A percentile compares a stretch with the other conserved stretches of the same genome.
These are phyloP conservation scores for Claviceps spartinae DNA, from an alignment of 2,329 filamentous ascomycete genomes.

Conservation along the genomic window DNA sequence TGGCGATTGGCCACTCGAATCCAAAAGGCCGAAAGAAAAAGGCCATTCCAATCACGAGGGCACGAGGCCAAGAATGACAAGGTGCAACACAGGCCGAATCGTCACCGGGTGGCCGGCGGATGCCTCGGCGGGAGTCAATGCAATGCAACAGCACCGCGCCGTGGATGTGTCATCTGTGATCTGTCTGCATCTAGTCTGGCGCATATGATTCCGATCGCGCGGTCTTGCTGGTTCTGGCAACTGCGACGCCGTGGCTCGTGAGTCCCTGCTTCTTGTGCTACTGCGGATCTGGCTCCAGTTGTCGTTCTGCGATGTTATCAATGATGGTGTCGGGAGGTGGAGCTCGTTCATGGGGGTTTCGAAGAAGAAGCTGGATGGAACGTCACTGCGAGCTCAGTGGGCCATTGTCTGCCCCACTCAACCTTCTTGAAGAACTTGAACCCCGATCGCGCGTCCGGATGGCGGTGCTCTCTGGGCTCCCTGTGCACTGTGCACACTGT, in stretches of 20 bases:
- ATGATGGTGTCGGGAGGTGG: conserved; percentile 1
- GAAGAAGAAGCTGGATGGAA: conserved; percentile 10
- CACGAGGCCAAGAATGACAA: too few relatives aligned
- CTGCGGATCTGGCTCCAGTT: too few relatives aligned
- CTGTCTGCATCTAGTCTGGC: background rate
- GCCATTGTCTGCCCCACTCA: background rate
- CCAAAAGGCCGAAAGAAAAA: background rate
- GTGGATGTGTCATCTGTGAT: background rate
- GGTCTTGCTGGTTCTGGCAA: conserved; percentile 3
- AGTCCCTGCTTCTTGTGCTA: background rate
- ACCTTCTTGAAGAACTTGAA: too few relatives aligned
- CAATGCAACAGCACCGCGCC: background rate
- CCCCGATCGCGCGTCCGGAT: too few relatives aligned
- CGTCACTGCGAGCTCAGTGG: conserved; percentile 10
- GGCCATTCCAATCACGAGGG: background rate
- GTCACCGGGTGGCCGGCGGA: background rate
- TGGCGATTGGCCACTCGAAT: too few relatives aligned
- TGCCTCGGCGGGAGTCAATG: background rate
- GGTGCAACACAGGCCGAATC: background rate
- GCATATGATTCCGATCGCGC: background rate
- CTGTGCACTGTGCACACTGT: too few relatives aligned
- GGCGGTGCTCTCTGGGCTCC: too few relatives aligned
- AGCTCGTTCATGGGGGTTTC: background rate
- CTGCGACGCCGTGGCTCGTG: background rate
- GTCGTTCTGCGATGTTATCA: background rate